Base-by-base conservation (phyloP, 2,329 filamentous ascomycete species). In the Colletotrichum liaoningense region DNA sequence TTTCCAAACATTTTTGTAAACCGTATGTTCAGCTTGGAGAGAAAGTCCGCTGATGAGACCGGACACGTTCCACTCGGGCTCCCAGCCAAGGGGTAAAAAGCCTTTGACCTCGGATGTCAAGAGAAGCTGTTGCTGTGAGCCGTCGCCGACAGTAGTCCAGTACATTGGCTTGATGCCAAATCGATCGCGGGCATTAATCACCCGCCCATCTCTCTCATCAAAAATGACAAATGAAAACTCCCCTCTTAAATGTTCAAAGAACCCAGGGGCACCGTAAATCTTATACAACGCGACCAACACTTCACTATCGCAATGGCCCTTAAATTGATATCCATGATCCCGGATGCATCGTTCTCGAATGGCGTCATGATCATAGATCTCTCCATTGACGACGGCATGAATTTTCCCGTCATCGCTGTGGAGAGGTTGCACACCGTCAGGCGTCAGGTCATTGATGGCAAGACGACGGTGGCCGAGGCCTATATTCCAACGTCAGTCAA, bases 101-200 rank as follows among this genome's bases (percentile, higher is more conserved):
- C 85, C 87, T 75, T 91, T 91, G 72, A 85, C 84, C 77, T 91
- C 89, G 0, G 88, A 81, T 5, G 87, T 87, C 0, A 90, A 78
- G 7, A 89, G 77, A 2, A 91, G 63, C 64, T 80, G 79, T 3
- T 80, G 81, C 4, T 54, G 30, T 14, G 28, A 16, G 24, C 22
- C 56, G 1, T 63, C 16, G 9, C 56, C 67, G 1, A 49, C 5
- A 7, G 63, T 59, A 0, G 87, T 89, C 80, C 85, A 90, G 72
- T 88, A 87, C n/a, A 91, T 81, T 2, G 89, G 88, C 77, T 91
- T 90, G 76, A 91, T 87, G 3, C 88, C 89, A 77, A 86, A 90
- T 0, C 88, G 84, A 76, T 91, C 89, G 16, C 88, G 79, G 0
- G 82, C 88, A 0, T 84, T 86, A 38, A 90, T 79, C 38, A 89